Evolutionary conservation across 257 asterid genomes (phyloP), one percentile per base, ranked within the genome.

Genomic region (Nicotiana noctiflora): DNA sequence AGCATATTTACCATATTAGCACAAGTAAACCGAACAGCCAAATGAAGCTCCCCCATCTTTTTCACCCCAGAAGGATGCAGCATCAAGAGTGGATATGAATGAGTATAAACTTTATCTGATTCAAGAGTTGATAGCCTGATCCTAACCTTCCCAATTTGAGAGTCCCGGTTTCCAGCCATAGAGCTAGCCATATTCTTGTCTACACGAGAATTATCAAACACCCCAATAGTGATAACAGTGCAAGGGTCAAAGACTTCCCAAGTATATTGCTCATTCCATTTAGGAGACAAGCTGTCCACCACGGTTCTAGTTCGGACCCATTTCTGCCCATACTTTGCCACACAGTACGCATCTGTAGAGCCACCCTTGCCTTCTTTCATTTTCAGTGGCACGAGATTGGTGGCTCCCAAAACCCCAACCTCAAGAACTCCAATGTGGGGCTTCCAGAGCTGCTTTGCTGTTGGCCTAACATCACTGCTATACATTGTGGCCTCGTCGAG

Each of bases 221-320:
- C 86, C 19, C 92, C 98, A 0, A 94, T 84, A 40, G 97, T 89
- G 86, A 94, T 88, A 8, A 94, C 98, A 0, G 97, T 94, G 93
- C 97, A 92, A 25, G 97, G 98, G 83, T 94, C 98, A 52, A 88
- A 91, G 5, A 94, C 97, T 82, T 94, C 98, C 98, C 98, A 94
- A 11, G 97, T 92, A 87, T 94, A 91, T 67, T 94, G 98, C 88
- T 94, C 98, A 19, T 94, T 94, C 97, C 98, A 94, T 31, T 85
- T 90, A 5, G 98, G 98, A 2, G 94, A 81, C 82, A 92, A 81
- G 80, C 91, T 92, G 80, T 94, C 98, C 31, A 94, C 97, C 61
- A 90, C 97, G 0, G 98, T 94, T 31, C 95, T 75, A 27, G 97
- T 94, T 3, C 97, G 89, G 21, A 94, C 91, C 98, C 98, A 94